Evolutionary conservation across 2,329 filamentous ascomycete genomes (phyloP), one percentile per base, ranked within the genome.

Genomic region (Colletotrichum caudatum): DNA sequence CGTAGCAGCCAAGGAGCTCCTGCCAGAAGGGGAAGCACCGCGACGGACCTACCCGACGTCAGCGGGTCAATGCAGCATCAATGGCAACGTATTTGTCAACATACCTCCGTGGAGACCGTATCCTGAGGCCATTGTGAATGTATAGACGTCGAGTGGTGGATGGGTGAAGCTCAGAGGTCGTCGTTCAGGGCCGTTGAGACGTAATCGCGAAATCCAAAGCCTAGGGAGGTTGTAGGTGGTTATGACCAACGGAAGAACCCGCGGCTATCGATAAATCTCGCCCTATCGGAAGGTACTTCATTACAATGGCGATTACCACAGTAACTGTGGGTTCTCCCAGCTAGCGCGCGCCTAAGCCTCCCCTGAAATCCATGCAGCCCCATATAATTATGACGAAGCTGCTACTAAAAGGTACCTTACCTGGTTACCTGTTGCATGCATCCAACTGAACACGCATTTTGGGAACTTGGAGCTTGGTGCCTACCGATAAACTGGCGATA

Each of bases 11-110:
- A 81, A 99, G 93, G 76, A 98, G 91, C 85, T 99, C 96, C 86
- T 99, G 96, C 96, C 96, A 99, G 90, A 98, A 99, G 81, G 95
- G 94, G 87, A 97, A 98, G 91, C 96, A 99, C 83, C 95, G 93
- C 77, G 85, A 86, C 74, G 89, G 87, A 78, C 89, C 89, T 91
- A 77, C 6, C 71, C 59, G 48, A 18, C 20, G 44, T 37, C 18
- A 56, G n/a, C 60, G 63, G 46, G 73, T 79, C 67, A 81, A 77
- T 54, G 62, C 26, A 29, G 64, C 53, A 51, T 64, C 48, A 61
- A 51, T 66, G 33, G 33, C n/a, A 20, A n/a, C 37, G 54, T 12
- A 61, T 61, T 44, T 33, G 20, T 9, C 2, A 14, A n/a, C 29
- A 26, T 85, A 94, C 93, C 93, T 84, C 93, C 93, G 81, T 90